phyloP scores from a whole-genome alignment of 108 stramenopile genomes.

The Phaeodactylum tricornutum region DNA sequence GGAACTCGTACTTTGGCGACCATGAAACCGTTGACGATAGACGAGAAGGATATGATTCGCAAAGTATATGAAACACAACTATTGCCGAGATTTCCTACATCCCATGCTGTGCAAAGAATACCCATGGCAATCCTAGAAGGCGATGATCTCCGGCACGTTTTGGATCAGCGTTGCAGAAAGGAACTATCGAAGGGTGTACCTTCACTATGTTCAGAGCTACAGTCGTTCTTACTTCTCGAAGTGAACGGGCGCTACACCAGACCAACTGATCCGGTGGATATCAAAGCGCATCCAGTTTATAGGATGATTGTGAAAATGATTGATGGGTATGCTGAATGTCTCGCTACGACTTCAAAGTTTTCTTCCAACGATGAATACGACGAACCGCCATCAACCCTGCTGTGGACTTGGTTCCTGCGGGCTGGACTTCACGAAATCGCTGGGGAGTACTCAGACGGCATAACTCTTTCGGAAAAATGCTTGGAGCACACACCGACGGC shows the following conservation, averaged over 20 bases:
- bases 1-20: constrained; percentile 64
- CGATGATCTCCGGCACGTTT: constrained; percentile 37
- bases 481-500: constrained; percentile 86
- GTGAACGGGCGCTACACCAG: constrained; percentile 21
- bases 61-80: constrained; percentile 54
- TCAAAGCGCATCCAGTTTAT: constrained; percentile 46
- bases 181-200: constrained; percentile 80
- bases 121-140: constrained; percentile 48
- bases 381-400: constrained; percentile 50
- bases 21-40: constrained; percentile 35
- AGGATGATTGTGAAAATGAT: constrained; percentile 45
- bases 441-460: constrained; percentile 67
- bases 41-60: constrained; percentile 36
- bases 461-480: constrained; percentile 74
- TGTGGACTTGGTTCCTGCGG: constrained; percentile 86
- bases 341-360: constrained; percentile 32
- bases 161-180: constrained; percentile 61
- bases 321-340: constrained; percentile 48
- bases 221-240: constrained; percentile 44
- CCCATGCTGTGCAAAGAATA: constrained; percentile 59
- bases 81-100: constrained; percentile 29
- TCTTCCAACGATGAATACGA: constrained; percentile 30
- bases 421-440: constrained; percentile 71
- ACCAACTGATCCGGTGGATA: constrained; percentile 66
- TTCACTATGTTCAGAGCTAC: constrained; percentile 76